Base-by-base conservation (phyloP, 148 eudicot species). In the Fagopyrum tataricum region DNA sequence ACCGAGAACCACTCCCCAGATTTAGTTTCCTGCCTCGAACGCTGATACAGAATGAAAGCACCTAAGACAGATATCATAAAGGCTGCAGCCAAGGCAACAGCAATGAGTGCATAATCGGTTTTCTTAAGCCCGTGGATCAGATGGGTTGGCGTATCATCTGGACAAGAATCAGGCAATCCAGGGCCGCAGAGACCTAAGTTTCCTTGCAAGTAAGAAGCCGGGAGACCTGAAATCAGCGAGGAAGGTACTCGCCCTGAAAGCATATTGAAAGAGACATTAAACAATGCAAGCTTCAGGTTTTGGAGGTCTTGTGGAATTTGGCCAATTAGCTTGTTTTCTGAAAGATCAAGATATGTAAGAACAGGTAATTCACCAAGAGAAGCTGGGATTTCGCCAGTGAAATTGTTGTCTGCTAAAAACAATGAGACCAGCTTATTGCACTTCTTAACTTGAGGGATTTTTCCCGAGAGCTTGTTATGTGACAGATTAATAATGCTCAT, bases 401-500 rank as follows among this genome's bases (percentile, higher is more conserved):
- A 85, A 72, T 69, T 79, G 86, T 93, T 93, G 67, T 80, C 78
- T 52, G 96, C 96, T 73, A 90, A 66, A 76, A 93, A 87, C 20
- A 93, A 77, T 20, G 96, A 90, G 48, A 90, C 96, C 39, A 93
- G 66, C 83, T 87, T 88, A 70, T 76, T 77, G 75, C 98, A 93
- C 44, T 83, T 83, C 56, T 37, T 87, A 55, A 87, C 83, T 75
- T 87, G 87, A 14, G 98, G 96, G 55, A 93, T 90, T 43, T 49
- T 52, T 1, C 98, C 93, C 4, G 87, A 81, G 43, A 93, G 84
- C 51, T 48, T 81, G 71, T 93, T 93, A 10, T 88, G 84, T 23
- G 98, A 90, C n/a, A 93, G 82, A 72, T 84, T 88, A 23, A 90
- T 81, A 71, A 93, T 93, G 76, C 98, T 93, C 93, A 88, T 88